These are phyloP conservation scores for Alternaria atra DNA, from an alignment of 2,329 filamentous ascomycete genomes.

Conservation along the genomic window DNA sequence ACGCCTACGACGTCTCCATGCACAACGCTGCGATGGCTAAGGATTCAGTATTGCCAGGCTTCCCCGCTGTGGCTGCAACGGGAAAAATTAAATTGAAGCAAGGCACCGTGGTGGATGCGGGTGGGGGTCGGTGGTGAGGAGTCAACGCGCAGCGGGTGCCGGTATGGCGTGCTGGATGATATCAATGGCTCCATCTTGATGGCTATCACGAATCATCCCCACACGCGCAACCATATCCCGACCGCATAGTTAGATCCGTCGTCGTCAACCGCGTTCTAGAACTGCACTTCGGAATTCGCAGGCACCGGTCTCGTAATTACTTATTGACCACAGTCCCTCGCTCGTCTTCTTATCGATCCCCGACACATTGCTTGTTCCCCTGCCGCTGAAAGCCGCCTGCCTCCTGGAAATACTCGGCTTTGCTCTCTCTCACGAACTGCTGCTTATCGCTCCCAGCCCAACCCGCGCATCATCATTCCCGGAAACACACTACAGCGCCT, in stretches of 20 bases:
- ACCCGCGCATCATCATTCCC: constrained; percentile 23
- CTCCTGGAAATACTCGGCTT: constrained; percentile 47
- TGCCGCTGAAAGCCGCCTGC: constrained; percentile 43
- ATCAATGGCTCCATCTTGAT: constrained; percentile 37
- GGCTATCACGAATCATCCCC: constrained; percentile 43
- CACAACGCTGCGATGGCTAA: constrained; percentile 27
- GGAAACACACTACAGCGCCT: constrained; percentile 17
- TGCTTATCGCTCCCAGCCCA: constrained; percentile 6
- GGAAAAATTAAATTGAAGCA: constrained; percentile 26
- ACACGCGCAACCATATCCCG: constrained; percentile 35
- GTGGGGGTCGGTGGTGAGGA: constrained; percentile 28
- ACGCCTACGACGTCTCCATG: neutral
- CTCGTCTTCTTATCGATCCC: constrained; percentile 22
- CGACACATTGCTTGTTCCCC: constrained; percentile 20
- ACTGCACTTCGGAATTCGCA: constrained; percentile 24
- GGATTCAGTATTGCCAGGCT: constrained; percentile 15
- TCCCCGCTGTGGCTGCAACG: constrained; percentile 22
- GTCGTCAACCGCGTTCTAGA: constrained; percentile 42
- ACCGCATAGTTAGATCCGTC: constrained; percentile 30
- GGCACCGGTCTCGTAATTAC: constrained; percentile 29
- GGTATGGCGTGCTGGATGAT: constrained; percentile 49
- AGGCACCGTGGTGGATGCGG: constrained; percentile 34
- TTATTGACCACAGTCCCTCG: constrained; percentile 32
- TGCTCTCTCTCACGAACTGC: constrained; percentile 18
- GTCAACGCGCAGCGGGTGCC: constrained; percentile 25